Conservation (phyloP, 139 green algal genomes). For the Chlamydomonas sp. region DNA sequence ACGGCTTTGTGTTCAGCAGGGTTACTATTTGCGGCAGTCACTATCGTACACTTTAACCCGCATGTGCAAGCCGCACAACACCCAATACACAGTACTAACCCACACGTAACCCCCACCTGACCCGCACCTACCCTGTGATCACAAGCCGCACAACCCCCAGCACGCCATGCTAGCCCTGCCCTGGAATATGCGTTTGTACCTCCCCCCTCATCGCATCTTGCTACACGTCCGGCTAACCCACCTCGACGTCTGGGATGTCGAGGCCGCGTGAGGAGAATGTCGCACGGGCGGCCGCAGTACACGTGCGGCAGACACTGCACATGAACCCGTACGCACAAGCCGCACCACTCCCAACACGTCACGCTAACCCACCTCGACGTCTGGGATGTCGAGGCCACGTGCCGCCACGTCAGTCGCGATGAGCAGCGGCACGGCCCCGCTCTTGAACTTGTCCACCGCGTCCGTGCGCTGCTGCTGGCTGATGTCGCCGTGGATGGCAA, state of each 20-base stretch:
- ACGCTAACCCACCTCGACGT: conserved; percentile 60
- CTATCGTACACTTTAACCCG: too few relatives aligned
- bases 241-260: conserved; percentile 87
- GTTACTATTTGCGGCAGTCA: too few relatives aligned
- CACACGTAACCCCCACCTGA: not conserved
- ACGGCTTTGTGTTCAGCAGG: too few relatives aligned
- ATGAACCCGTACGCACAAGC: too few relatives aligned
- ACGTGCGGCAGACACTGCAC: too few relatives aligned
- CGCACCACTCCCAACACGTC: too few relatives aligned
- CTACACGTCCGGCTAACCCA: not conserved
- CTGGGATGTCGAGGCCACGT: conserved; percentile 89
- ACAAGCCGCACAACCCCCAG: too few relatives aligned
- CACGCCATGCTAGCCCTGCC: too few relatives aligned
- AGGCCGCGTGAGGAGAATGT: conserved; percentile 67
- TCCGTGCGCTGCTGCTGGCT: conserved; percentile 78
- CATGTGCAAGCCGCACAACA: not conserved
- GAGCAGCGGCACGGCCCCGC: conserved; percentile 68
- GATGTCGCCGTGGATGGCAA: conserved; percentile 93
- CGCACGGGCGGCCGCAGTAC: too few relatives aligned
- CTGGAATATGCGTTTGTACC: too few relatives aligned
- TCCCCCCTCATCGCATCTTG: too few relatives aligned
- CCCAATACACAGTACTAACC: not conserved
- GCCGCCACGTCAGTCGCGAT: conserved; percentile 93
- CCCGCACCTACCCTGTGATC: not conserved
- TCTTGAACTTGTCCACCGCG: conserved; percentile 90